These are phyloP conservation scores for Hypseocharis bilobata DNA, from an alignment of 441 rosid species.

Conservation along the genomic window DNA sequence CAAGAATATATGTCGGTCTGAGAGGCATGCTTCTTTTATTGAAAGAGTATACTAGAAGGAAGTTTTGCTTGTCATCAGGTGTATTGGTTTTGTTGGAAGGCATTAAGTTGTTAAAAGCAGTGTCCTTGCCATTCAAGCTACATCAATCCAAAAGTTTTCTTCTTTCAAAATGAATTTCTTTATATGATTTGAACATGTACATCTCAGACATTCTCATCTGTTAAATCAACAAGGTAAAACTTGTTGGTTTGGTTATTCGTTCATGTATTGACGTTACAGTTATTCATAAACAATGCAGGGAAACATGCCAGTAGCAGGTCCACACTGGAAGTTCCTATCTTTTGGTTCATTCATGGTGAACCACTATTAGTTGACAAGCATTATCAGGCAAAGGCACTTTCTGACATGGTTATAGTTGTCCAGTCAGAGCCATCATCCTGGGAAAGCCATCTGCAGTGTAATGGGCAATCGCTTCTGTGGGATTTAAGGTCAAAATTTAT, in stretches of 20 bases:
- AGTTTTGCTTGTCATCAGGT: neutral
- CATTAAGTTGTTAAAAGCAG: neutral
- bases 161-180: constrained; percentile 7
- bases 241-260: constrained; percentile 5
- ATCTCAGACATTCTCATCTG: neutral
- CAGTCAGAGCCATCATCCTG: constrained; percentile 92
- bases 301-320: constrained; percentile 85
- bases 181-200: neutral
- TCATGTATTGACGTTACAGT: constrained; percentile 18
- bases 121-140: neutral
- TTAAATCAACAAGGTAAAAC: neutral
- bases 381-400: constrained; percentile 90
- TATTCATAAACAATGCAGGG: constrained; percentile 43
- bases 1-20: neutral
- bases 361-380: constrained; percentile 85
- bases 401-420: constrained; percentile 84
- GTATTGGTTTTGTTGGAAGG: constrained; percentile 3
- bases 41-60: no score
- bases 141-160: neutral
- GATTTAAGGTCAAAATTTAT: constrained; percentile 60
- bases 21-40: neutral
- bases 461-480: constrained; percentile 85
- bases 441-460: constrained; percentile 98
- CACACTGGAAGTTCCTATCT: constrained; percentile 86
- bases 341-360: constrained; percentile 88